These are phyloP conservation scores for Papiliotrema nemorosa DNA, from an alignment of 1,284 basidiomycete species.

Conservation along the genomic window DNA sequence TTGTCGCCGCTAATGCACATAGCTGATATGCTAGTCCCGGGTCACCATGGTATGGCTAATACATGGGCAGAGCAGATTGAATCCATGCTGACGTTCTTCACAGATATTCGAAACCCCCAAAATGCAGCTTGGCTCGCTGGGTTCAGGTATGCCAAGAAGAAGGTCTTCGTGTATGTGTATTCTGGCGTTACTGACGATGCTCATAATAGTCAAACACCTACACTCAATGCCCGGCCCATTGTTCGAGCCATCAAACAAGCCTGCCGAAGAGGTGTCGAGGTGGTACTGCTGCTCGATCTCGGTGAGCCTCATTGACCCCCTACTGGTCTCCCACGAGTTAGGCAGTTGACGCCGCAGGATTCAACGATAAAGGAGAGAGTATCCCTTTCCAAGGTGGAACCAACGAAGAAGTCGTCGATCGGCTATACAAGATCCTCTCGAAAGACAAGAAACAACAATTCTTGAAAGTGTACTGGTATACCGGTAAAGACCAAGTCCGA, in stretches of 20 bases:
- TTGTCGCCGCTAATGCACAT: background rate
- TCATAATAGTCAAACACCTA: conserved; percentile 61
- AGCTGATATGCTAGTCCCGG: conserved; percentile 30
- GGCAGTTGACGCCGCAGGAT: too few relatives aligned
- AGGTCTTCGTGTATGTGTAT: conserved; percentile 62
- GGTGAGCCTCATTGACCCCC: conserved; percentile 34
- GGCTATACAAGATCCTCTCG: conserved; percentile 59
- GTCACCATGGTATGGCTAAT: conserved; percentile 39
- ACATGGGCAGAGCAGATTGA: background rate
- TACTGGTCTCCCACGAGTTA: too few relatives aligned
- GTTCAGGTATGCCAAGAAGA: conserved; percentile 63
- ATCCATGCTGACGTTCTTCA: background rate
- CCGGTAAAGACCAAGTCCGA: conserved; percentile 65
- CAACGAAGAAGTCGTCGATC: conserved; percentile 68
- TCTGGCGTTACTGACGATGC: background rate
- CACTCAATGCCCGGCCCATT: conserved; percentile 68
- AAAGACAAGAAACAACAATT: conserved; percentile 54
- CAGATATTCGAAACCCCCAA: conserved; percentile 62
- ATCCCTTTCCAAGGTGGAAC: conserved; percentile 76
- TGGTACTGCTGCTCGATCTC: conserved; percentile 63
- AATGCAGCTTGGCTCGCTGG: conserved; percentile 73
- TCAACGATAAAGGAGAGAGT: conserved; percentile 62
- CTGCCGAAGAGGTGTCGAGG: conserved; percentile 64
- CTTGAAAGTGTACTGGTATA: conserved; percentile 65
- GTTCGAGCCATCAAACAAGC: conserved; percentile 64